Conservation (phyloP, 306 rosid species). For the Inga oerstediana region DNA sequence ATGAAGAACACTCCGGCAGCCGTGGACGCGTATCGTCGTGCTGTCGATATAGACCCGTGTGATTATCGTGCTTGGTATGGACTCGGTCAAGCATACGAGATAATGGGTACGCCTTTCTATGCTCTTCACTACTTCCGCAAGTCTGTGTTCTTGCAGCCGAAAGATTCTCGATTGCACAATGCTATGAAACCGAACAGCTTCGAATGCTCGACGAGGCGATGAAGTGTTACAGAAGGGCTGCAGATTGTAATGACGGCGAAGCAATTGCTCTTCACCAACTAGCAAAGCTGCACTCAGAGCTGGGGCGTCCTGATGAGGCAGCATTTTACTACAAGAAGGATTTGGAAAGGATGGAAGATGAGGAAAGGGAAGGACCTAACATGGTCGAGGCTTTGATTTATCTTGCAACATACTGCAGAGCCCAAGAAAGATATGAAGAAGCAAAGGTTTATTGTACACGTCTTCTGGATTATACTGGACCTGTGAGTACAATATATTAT, state of each 20-base stretch:
- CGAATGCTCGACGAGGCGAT: conserved; percentile 87
- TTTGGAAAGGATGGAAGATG: conserved; percentile 93
- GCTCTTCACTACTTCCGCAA: conserved; percentile 94
- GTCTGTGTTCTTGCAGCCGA: conserved; percentile 90
- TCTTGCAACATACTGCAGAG: conserved; percentile 72
- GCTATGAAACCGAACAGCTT: conserved; percentile 84
- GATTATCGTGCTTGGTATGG: conserved; percentile 99
- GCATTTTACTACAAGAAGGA: conserved; percentile 90
- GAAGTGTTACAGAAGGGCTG: conserved; percentile 91
- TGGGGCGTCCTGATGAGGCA: conserved; percentile 80
- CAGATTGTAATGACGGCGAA: conserved; percentile 83
- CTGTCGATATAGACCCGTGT: conserved; percentile 80
- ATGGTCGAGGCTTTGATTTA: conserved; percentile 86
- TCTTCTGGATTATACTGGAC: conserved; percentile 92
- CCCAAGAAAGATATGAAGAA: conserved; percentile 70
- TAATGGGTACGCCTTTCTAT: conserved; percentile 96
- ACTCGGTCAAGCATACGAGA: conserved; percentile 96
- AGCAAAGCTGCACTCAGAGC: conserved; percentile 77
- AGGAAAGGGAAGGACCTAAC: conserved; percentile 97
- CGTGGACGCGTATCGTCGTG: conserved; percentile 94
- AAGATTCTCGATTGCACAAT: conserved; percentile 87
- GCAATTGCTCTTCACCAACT: conserved; percentile 88
- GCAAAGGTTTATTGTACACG: conserved; percentile 96
- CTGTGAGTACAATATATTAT: conserved; percentile 56
- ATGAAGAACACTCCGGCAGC: conserved; percentile 99